phyloP scores from a whole-genome alignment of 306 rosid species.

The Vigna unguiculata region DNA sequence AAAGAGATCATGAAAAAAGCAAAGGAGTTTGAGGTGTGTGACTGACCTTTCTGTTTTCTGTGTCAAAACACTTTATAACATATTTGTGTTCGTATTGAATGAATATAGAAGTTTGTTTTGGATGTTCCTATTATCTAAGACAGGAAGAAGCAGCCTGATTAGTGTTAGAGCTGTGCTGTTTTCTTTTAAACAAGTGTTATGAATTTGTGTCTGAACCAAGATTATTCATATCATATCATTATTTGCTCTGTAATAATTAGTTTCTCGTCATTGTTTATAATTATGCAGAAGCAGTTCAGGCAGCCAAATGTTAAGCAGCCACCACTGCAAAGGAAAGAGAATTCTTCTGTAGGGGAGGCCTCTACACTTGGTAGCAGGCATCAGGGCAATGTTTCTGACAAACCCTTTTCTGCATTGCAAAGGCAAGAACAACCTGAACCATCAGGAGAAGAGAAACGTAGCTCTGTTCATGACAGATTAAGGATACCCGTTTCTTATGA shows the following conservation, averaged over 20 bases:
- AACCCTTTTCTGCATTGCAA: slow-evolving; percentile 7
- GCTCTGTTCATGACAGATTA: slow-evolving; percentile 68
- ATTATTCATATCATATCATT: slow-evolving; percentile 15
- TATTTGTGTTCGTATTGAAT: background rate
- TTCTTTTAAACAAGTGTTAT: background rate
- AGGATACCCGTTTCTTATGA: slow-evolving; percentile 82
- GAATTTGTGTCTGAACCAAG: background rate
- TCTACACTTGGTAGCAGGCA: slow-evolving; percentile 12
- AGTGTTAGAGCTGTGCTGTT: background rate
- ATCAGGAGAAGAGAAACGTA: slow-evolving; percentile 53
- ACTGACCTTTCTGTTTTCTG: background rate
- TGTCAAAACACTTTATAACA: slow-evolving; percentile 12
- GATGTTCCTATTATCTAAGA: background rate
- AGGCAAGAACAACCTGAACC: slow-evolving; percentile 51
- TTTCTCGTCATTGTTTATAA: slow-evolving; percentile 38
- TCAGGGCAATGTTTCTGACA: slow-evolving; percentile 34
- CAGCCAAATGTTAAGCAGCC: slow-evolving; percentile 50
- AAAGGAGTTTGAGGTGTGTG: slow-evolving; percentile 82
- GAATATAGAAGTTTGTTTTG: background rate
- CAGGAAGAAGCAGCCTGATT: background rate
- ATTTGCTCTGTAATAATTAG: slow-evolving; percentile 8
- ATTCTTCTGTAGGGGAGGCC: slow-evolving; percentile 41
- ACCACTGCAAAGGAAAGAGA: slow-evolving; percentile 48
- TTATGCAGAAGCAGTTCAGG: slow-evolving; percentile 80
- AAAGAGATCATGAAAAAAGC: slow-evolving; percentile 88